Conservation (phyloP, 2,329 filamentous ascomycete genomes). For the Corynespora cassiicola region DNA sequence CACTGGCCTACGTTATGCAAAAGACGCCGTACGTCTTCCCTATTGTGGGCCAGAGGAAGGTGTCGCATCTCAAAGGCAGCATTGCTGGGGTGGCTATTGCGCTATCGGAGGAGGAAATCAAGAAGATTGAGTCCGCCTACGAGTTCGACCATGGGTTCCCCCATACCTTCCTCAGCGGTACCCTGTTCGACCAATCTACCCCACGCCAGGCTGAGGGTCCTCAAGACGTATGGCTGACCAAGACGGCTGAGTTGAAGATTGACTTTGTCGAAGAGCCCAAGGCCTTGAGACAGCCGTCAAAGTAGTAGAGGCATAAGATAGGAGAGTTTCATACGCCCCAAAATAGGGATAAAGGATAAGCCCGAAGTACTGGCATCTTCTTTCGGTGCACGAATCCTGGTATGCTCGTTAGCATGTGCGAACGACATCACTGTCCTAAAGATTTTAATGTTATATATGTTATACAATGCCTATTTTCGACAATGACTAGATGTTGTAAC, state of each 20-base stretch:
- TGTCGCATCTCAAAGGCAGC: conserved; percentile 73
- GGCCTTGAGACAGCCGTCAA: conserved; percentile 1
- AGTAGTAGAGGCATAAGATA: no score
- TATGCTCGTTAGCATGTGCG: no score
- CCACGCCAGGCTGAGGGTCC: conserved; percentile 4
- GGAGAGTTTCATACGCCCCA: no score
- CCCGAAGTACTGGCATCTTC: no score
- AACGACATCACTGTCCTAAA: no score
- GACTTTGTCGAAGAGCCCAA: conserved; percentile 11
- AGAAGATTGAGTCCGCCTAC: conserved; percentile 59
- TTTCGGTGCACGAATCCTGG: no score
- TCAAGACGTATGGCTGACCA: conserved; percentile 8
- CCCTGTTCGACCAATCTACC: conserved; percentile 3
- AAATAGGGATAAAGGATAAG: no score
- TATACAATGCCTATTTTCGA: no score
- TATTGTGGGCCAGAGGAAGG: conserved; percentile 74
- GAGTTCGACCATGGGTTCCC: conserved; percentile 66
- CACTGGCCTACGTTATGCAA: conserved; percentile 74
- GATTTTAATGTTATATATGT: no score
- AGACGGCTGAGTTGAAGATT: conserved; percentile 6
- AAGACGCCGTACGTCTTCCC: conserved; percentile 78
- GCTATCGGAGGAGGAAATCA: conserved; percentile 60
- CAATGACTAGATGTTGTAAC: no score
- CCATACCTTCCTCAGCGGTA: conserved; percentile 5
- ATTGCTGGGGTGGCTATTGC: conserved; percentile 61